phyloP scores from a whole-genome alignment of 768 basidiomycete genomes.

The Sistotremastrum niveocremeum region DNA sequence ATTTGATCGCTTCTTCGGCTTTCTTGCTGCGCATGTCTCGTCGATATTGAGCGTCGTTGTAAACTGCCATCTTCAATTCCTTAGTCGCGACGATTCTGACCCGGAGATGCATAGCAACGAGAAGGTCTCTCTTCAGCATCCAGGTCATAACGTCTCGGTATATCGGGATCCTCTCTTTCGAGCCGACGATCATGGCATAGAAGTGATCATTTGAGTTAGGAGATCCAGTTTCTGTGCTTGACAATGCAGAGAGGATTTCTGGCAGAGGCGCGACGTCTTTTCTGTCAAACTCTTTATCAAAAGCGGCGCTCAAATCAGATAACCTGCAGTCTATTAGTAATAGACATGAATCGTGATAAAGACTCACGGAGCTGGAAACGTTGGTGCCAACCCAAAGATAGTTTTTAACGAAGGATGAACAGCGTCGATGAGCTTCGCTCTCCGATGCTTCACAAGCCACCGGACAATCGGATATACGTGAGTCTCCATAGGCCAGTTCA shows the following conservation, averaged over 20 bases:
- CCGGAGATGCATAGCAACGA: constrained; percentile 74
- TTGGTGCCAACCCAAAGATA: constrained; percentile 61
- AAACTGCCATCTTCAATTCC: constrained; percentile 52
- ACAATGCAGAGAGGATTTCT: constrained; percentile 60
- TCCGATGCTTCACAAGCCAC: constrained; percentile 81
- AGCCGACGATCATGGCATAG: constrained; percentile 62
- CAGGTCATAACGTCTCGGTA: constrained; percentile 81
- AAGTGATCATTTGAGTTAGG: constrained; percentile 62
- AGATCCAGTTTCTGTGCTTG: constrained; percentile 34
- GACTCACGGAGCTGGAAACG: constrained; percentile 47
- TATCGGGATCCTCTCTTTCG: constrained; percentile 49
- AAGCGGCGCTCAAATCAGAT: constrained; percentile 40
- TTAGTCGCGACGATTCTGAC: constrained; percentile 72
- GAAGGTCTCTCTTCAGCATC: constrained; percentile 80
- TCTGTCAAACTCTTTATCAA: constrained; percentile 45
- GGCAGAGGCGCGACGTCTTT: constrained; percentile 57
- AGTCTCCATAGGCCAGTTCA: constrained; percentile 73
- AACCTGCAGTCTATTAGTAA: constrained; percentile 25
- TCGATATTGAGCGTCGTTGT: no score
- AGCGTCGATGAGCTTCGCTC: constrained; percentile 80
- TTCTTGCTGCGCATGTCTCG: no score
- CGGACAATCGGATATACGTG: constrained; percentile 86
- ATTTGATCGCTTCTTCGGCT: no score
- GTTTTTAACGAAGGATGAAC: constrained; percentile 72
- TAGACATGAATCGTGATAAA: constrained; percentile 4